Evolutionary conservation across 495 filamentous ascomycete species (phyloP), one percentile per base, ranked within the genome.

Genomic region (Podospora didyma): DNA sequence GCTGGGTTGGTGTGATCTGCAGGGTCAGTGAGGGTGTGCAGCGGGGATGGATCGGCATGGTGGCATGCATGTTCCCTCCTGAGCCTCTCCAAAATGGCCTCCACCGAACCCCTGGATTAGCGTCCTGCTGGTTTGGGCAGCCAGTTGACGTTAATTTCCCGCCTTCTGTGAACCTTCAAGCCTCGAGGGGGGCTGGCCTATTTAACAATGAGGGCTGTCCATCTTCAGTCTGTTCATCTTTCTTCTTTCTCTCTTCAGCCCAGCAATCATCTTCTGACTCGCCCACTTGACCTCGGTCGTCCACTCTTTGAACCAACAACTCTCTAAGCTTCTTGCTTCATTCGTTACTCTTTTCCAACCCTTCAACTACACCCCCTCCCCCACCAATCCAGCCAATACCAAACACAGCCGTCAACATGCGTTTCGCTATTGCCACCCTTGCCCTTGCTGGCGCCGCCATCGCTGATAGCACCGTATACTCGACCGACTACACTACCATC

Each of bases 201-300:
- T 72, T 70, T 72, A 72, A 68, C 51, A 55, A 45, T 54, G 60
- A 34, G 42, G 46, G 35, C 46, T 55, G 44, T 63, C 68, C 41
- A 44, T 58, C 65, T 69, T 54, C 58, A 35, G 51, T 44, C 61
- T 47, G 45, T 12, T 57, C 56, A 63, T 56, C 50, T 69, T 65
- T 62, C 45, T 61, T 31, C 57, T 69, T 69, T 67, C 69, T 72
- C 63, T 73, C 75, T 62, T 74, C 69, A 75, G 69, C 73, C 68
- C 70, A 80, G 60, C 71, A 76, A 74, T 74, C 80, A 66, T 69
- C 71, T 66, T 73, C 70, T 63, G 69, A 53, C 70, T 71, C 72
- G 68, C 46, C 26, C 49, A 42, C 51, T 79, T 77, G 79, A 78
- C 79, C 78, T 82, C 75, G 78, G 80, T 81, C 78, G 78, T 82